Percentiles rank a stretch among this genome's conserved stretches.
Evolutionary conservation across 305 asterid genomes (phyloP).

Genomic region (Petunia hybrid): DNA sequence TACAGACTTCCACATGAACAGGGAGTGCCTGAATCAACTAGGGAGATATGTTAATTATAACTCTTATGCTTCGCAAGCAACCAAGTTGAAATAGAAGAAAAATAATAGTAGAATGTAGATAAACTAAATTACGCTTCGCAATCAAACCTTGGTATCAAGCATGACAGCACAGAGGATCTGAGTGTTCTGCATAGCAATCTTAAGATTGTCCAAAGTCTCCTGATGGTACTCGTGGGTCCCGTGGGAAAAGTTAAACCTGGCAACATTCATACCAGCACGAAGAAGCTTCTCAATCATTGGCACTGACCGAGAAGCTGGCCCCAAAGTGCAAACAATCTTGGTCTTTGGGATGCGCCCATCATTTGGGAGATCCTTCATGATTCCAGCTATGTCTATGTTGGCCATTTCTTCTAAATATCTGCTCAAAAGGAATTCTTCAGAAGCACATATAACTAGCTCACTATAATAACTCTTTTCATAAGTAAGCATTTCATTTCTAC

Average conservation of each 20-base stretch:
- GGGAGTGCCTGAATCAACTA: not conserved
- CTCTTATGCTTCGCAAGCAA: not conserved
- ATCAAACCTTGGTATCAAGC: constrained; percentile 85
- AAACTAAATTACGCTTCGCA: no score
- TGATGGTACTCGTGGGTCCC: constrained; percentile 90
- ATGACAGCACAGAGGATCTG: constrained; percentile 79
- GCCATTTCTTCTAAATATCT: constrained; percentile 50
- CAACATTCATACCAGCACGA: constrained; percentile 87
- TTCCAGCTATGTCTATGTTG: constrained; percentile 67
- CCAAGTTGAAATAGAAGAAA: not conserved
- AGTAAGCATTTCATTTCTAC: not conserved
- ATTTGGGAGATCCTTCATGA: constrained; percentile 59
- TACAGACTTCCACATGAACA: no score
- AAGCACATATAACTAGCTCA: not conserved
- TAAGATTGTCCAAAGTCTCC: constrained; percentile 73
- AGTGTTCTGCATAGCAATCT: constrained; percentile 74
- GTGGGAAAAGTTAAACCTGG: constrained; percentile 88
- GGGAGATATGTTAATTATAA: not conserved
- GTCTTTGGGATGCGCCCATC: constrained; percentile 77
- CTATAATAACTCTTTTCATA: not conserved
- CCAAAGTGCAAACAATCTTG: constrained; percentile 89
- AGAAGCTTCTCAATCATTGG: constrained; percentile 85
- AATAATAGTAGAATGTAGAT: not conserved
- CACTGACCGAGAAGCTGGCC: constrained; percentile 82
- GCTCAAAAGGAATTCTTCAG: no score